Evolutionary conservation across 768 basidiomycete genomes (phyloP).

Genomic region (Tricholoma furcatifolium): DNA sequence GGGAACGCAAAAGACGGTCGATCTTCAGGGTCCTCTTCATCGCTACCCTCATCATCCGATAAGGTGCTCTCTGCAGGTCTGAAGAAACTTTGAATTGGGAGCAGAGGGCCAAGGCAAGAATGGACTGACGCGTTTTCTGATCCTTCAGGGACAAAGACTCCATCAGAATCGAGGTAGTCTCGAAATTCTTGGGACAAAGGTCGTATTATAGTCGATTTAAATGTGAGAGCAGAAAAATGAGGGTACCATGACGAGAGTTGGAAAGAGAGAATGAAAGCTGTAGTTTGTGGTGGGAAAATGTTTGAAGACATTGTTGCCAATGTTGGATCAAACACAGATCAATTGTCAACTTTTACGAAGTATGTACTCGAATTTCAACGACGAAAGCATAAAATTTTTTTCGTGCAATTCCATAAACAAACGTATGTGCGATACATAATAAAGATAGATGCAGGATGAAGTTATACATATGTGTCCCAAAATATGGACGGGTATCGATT

Average conservation of each 20-base stretch:
- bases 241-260: conserved; percentile 90
- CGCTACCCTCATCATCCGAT: conserved; percentile 53
- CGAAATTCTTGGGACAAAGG: conserved; percentile 64
- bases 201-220: conserved; percentile 73
- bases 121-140: conserved; percentile 70
- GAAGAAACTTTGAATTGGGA: conserved; percentile 3
- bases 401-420: conserved; percentile 3
- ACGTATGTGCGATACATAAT: conserved; percentile 12
- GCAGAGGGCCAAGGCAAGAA: not conserved
- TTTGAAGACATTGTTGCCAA: conserved; percentile 7
- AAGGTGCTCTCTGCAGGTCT: conserved; percentile 56
- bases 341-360: not conserved
- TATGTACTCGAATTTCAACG: not conserved
- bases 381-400: not conserved
- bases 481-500: conserved; percentile 10
- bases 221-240: conserved; percentile 55
- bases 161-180: conserved; percentile 77
- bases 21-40: conserved; percentile 30
- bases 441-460: not conserved
- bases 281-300: conserved; percentile 53
- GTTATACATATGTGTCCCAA: conserved; percentile 7
- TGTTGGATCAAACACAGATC: not conserved
- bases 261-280: conserved; percentile 61
- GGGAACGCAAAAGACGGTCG: conserved; percentile 66
- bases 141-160: conserved; percentile 81